phyloP scores from a whole-genome alignment of 768 basidiomycete species.

The Leccinum rimulosum region DNA sequence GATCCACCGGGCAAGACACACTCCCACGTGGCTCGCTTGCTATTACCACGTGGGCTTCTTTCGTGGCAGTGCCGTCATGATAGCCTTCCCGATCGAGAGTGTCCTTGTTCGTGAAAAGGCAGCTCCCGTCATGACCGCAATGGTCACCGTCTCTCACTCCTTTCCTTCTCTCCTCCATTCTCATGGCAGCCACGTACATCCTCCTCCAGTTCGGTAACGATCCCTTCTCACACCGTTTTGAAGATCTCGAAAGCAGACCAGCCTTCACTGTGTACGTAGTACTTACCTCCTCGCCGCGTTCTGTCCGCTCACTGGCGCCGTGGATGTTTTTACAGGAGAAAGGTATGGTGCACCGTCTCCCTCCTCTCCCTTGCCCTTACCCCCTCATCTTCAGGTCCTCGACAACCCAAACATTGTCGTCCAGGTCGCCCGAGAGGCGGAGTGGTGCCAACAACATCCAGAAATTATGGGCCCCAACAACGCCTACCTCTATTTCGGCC shows the following conservation, averaged over 20 bases:
- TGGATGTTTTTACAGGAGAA: constrained; percentile 13
- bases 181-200: constrained; percentile 41
- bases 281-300: neutral
- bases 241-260: constrained; percentile 59
- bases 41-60: constrained; percentile 31
- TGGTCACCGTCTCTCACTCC: constrained; percentile 9
- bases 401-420: constrained; percentile 60
- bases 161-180: constrained; percentile 21
- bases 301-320: constrained; percentile 5
- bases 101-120: constrained; percentile 41
- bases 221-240: constrained; percentile 56
- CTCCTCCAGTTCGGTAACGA: constrained; percentile 67
- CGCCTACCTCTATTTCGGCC: constrained; percentile 75
- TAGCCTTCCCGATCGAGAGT: constrained; percentile 38
- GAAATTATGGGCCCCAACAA: constrained; percentile 79
- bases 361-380: neutral
- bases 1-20: constrained; percentile 13
- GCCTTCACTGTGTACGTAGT: constrained; percentile 67
- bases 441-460: constrained; percentile 66
- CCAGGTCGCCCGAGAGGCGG: constrained; percentile 59
- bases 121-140: constrained; percentile 9
- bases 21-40: constrained; percentile 37
- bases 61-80: constrained; percentile 31
- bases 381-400: constrained; percentile 41
- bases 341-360: constrained; percentile 13